Base-by-base conservation (phyloP, 2,329 filamentous ascomycete genomes). In the Coniosporium tulheliwenetii region DNA sequence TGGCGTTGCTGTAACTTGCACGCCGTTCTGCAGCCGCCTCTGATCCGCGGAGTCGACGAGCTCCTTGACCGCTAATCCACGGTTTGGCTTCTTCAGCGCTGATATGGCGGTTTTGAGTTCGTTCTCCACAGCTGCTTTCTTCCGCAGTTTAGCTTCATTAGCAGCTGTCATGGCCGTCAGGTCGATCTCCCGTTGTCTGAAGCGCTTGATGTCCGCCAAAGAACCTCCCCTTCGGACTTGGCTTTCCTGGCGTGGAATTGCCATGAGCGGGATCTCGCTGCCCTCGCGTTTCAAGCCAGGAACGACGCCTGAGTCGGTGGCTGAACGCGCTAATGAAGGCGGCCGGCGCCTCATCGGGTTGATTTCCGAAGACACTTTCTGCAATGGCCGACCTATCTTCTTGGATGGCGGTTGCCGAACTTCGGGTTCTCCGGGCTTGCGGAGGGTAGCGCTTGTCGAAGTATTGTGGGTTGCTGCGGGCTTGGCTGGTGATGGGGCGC, bases 31-130 rank as follows among this genome's bases (percentile, higher is more conserved):
- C 12, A 12, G 26, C 26, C 19, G 45, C 29, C 77, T 72, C 49
- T 71, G 71, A 54, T 85, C 79, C 4, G 75, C 71, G 19, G 75
- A 78, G 47, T 84, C 80, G 3, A 72, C 75, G 42, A 82, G 67
- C 32, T 75, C 71, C 50, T 77, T 78, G 30, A 77, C 76, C 10
- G 79, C 80, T 34, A 81, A 66, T 15, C 75, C 71, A 37, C 84
- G 73, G 51, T 89, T 86, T 1, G 84, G 84, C 57, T 79, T 85
- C 55, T 81, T 79, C 35, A 89, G 57, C 8, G 77, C 72, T 5
- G 73, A 73, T 39, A 91, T 87, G 8, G 84, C 84, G 43, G 84
- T 74, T 48, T 76, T 74, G 30, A 89, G 60, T 51, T 86, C 79
- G 26, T 77, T 74, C 38, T 85, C 76, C 2, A 85, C 69, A 15